Percentiles rank a stretch among this genome's conserved stretches.
These are phyloP conservation scores for Penicillium silybi DNA, from an alignment of 495 filamentous ascomycete genomes.

Conservation along the genomic window DNA sequence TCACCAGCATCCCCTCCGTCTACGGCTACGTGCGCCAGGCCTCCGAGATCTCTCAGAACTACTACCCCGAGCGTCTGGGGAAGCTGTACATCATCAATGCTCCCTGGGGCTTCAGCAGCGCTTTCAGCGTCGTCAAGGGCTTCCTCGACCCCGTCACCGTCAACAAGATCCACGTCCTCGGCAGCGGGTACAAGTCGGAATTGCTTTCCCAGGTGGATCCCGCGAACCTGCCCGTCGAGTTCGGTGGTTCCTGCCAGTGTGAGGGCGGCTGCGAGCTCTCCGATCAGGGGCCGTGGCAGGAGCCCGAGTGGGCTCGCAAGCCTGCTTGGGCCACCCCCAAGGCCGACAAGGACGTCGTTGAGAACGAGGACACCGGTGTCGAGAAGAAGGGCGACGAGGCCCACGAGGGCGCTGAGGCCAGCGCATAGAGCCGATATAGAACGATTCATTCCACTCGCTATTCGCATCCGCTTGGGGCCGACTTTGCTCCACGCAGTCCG, in stretches of 20 bases:
- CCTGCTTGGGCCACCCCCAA: constrained; percentile 63
- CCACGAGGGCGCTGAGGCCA: constrained; percentile 26
- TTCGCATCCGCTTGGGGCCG: constrained; percentile 5
- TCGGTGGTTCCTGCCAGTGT: constrained; percentile 83
- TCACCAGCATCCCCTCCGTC: constrained; percentile 74
- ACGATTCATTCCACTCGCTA: constrained; percentile 3
- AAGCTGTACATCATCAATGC: constrained; percentile 96
- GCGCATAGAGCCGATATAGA: constrained; percentile 26
- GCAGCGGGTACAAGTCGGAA: constrained; percentile 74
- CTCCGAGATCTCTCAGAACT: constrained; percentile 87
- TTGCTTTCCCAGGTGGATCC: constrained; percentile 78
- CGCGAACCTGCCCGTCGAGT: constrained; percentile 85
- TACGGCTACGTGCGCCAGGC: constrained; percentile 80
- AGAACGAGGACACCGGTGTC: constrained; percentile 20
- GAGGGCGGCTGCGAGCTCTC: constrained; percentile 80
- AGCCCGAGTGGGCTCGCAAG: constrained; percentile 64
- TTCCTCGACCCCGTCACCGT: constrained; percentile 97
- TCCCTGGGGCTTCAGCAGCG: constrained; percentile 84
- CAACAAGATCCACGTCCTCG: constrained; percentile 89
- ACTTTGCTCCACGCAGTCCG: background rate
- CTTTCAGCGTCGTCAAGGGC: constrained; percentile 79
- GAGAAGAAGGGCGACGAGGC: constrained; percentile 41
- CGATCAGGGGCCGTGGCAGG: constrained; percentile 90
- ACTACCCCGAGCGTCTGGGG: constrained; percentile 92
- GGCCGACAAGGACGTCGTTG: constrained; percentile 19